phyloP scores from a whole-genome alignment of 2,329 filamentous ascomycete species.

The Fusarium albosuccineum region DNA sequence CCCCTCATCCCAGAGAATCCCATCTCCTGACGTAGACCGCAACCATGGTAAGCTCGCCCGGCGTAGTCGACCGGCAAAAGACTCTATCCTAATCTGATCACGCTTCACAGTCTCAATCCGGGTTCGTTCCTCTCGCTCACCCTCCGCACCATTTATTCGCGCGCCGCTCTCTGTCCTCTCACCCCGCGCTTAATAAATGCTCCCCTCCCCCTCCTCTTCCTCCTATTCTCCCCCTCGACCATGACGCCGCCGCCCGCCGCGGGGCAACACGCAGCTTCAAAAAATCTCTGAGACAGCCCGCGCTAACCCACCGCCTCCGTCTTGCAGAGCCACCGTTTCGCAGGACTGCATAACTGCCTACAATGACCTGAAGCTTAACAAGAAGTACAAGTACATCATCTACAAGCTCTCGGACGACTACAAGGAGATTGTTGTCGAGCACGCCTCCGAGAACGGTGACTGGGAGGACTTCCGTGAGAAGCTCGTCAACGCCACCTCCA shows the following conservation, averaged over 20 bases:
- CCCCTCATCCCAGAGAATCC: background rate
- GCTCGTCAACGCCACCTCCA: conserved; percentile 79
- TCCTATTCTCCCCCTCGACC: conserved; percentile 19
- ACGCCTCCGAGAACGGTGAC: conserved; percentile 74
- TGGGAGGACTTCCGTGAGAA: conserved; percentile 82
- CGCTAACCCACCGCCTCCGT: conserved; percentile 43
- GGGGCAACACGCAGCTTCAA: conserved; percentile 38
- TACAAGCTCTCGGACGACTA: conserved; percentile 88
- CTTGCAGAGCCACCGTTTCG: conserved; percentile 75
- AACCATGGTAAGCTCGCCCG: conserved; percentile 56
- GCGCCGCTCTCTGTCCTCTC: conserved; percentile 20
- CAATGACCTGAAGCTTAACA: conserved; percentile 87
- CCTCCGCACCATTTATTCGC: conserved; percentile 15
- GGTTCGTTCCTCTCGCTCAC: conserved; percentile 58
- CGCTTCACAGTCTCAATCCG: conserved; percentile 72
- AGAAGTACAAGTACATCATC: conserved; percentile 88
- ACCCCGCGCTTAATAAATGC: conserved; percentile 15
- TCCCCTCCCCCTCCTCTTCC: conserved; percentile 3
- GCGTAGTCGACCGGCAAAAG: conserved; percentile 20
- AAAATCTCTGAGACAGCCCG: conserved; percentile 27
- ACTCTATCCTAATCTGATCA: conserved; percentile 30
- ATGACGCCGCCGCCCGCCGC: conserved; percentile 37
- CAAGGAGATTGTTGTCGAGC: conserved; percentile 85
- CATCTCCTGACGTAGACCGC: conserved; percentile 51
- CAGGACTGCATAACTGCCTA: conserved; percentile 78